Base-by-base conservation (phyloP, 2,329 filamentous ascomycete species). In the Cladophialophora bantiana region DNA sequence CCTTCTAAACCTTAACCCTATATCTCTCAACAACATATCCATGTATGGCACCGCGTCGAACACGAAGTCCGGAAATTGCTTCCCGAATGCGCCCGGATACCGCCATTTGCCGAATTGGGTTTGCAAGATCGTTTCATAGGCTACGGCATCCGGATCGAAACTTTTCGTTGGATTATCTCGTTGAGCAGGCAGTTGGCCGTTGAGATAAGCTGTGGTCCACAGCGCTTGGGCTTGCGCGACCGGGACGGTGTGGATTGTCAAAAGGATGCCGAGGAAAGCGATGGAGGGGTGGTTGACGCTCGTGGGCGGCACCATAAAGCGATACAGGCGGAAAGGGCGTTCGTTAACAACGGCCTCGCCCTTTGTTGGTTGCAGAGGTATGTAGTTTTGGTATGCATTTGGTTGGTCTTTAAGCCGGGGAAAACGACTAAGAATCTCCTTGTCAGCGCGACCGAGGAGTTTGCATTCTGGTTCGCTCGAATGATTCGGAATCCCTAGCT, bases 11-110 rank as follows among this genome's bases (percentile, higher is more conserved):
- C 83, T 78, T 63, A 93, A 76, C 0, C 87, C 90, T 65, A 93
- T 72, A 75, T 94, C 91, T 2, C 79, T 78, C 68, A 91, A 74
- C 74, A 94, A 75, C 74, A 89, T 73, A 76, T 94, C 91, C 18
- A 92, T 75, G 74, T 93, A 95, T 4, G 90, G 90, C 62, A 94
- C 75, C 0, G 85, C 85, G 75, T 94, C 92, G 73, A 94, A 94
- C n/a, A 91, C 88, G 70, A 93, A 89, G 75, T 91, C 90, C 0
- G 89, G 88, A 66, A 84, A 82, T 73, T 81, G 83, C 48, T 79
- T 81, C 1, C 90, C 90, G 73, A 86, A 88, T 0, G 89, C 90
- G 2, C 80, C 83, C 1, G 89, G 87, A 73, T 90, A 91, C 35
- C 90, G 83, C 85, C 88, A 89, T 70, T 84, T 87, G 4, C 89